These are phyloP conservation scores for Xerocomellus amylosporus DNA, from an alignment of 768 basidiomycete genomes.

Conservation along the genomic window DNA sequence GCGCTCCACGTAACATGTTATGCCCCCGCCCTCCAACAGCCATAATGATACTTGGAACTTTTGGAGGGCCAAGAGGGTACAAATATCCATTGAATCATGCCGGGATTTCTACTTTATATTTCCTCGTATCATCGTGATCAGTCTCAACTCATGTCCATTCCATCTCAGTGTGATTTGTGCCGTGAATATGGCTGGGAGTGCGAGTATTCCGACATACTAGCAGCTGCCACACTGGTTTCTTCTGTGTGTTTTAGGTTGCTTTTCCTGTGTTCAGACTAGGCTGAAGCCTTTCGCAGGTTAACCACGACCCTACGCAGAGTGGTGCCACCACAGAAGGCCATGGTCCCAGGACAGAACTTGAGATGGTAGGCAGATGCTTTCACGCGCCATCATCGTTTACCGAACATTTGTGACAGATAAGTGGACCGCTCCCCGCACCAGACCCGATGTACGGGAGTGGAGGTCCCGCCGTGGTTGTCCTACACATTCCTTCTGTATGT, in stretches of 20 bases:
- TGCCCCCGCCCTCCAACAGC: neutral
- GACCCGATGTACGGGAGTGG: neutral
- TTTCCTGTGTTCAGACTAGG: neutral
- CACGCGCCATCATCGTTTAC: neutral
- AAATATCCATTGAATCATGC: neutral
- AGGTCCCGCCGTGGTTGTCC: too few species aligned
- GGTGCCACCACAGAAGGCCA: too few species aligned
- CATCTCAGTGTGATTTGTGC: neutral
- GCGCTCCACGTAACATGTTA: neutral
- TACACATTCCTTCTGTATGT: neutral
- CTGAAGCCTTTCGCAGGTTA: neutral
- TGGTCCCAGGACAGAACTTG: neutral
- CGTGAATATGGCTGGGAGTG: neutral
- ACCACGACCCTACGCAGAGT: too few species aligned
- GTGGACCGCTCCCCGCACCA: neutral
- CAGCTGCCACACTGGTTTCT: neutral
- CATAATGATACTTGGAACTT: neutral
- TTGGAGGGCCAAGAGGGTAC: neutral
- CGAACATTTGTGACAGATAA: neutral
- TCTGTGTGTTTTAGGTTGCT: neutral
- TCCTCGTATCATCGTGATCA: neutral
- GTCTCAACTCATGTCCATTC: neutral
- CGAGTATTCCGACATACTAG: neutral
- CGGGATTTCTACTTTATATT: neutral
- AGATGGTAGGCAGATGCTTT: neutral